Percentiles rank a stretch among this genome's conserved stretches.
Evolutionary conservation across 2,329 filamentous ascomycete genomes (phyloP).

Genomic region (Cladobotryum protrusum): DNA sequence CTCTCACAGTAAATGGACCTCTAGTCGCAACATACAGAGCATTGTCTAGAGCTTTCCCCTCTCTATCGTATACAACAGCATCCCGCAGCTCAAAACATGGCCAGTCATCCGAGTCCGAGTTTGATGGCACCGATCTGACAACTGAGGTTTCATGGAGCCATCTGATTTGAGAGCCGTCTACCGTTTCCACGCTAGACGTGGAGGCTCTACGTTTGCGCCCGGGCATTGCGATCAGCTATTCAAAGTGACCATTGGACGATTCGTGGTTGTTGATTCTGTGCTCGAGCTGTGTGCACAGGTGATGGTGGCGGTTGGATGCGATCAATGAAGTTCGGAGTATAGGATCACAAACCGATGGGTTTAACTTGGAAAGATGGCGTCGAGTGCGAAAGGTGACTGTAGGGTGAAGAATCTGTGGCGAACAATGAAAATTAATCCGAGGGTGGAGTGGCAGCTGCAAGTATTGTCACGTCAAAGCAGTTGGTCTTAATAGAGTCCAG

Average conservation of each 20-base stretch:
- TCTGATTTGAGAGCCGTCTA: conserved; percentile 31
- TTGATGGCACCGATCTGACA: conserved; percentile 22
- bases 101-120: conserved; percentile 43
- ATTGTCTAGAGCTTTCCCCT: conserved; percentile 51
- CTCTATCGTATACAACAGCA: conserved; percentile 50
- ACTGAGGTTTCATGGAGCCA: conserved; percentile 31
- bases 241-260: background rate
- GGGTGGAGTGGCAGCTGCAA: too few relatives aligned
- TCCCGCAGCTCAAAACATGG: conserved; percentile 57
- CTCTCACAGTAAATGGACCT: conserved; percentile 56
- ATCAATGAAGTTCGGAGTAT: too few relatives aligned
- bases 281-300: too few relatives aligned
- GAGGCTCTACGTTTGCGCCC: conserved; percentile 35
- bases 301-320: too few relatives aligned
- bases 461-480: too few relatives aligned
- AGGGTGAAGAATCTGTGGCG: too few relatives aligned
- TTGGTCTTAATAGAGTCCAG: too few relatives aligned
- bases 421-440: too few relatives aligned
- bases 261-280: too few relatives aligned
- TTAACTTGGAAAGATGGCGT: too few relatives aligned
- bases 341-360: too few relatives aligned
- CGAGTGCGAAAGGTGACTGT: too few relatives aligned
- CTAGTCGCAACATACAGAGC: conserved; percentile 54
- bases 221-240: conserved; percentile 1
- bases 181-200: conserved; percentile 39